Evolutionary conservation across 2,329 filamentous ascomycete species (phyloP), one percentile per base, ranked within the genome.

Genomic region (Fonsecaea erecta): DNA sequence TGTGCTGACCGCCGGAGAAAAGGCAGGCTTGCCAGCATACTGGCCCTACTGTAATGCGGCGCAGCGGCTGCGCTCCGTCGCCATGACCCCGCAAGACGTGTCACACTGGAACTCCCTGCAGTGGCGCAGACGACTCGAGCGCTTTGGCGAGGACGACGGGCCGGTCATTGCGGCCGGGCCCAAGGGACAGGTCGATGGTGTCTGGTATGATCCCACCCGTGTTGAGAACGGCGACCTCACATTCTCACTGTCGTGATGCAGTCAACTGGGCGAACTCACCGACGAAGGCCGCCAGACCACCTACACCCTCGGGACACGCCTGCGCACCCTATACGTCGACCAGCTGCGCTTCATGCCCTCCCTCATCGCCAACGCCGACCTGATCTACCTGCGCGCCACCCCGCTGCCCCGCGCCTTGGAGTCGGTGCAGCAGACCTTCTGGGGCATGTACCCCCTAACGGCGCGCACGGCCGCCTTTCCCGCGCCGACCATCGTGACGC

Each of bases 31-130:
- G 24, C 74, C 77, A 62, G 75, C 82, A 70, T 83, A 88, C 78
- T 99, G 95, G 95, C 92, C 95, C 1, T 98, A 97, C 79, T 99
- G 95, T 80, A 85, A 86, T 70, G 86, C 89, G 62, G 91, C 90
- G 24, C 85, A 87, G 65, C 88, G 89, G 70, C 84, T 98, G 75
- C 86, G 83, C 28, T 85, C 85, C 65, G 83, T 86, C 65, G 83
- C 88, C 26, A 80, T 86, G 68, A 80, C 80, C 43, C 84, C 79
- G 52, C 82, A 83, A 62, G 83, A 83, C 73, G 77, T 79, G 65
- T 81, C 77, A 37, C 75, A 79, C 59, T 89, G 85, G 86, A 83
- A 87, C 71, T 79, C 79, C 0, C 80, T 90, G 65, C 81, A 84
- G 71, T 90, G 86, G 79, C 81, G 88, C 71, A 86, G 93, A 66